Conservation (phyloP, 2,329 filamentous ascomycete species). For the Colletotrichum incanum region DNA sequence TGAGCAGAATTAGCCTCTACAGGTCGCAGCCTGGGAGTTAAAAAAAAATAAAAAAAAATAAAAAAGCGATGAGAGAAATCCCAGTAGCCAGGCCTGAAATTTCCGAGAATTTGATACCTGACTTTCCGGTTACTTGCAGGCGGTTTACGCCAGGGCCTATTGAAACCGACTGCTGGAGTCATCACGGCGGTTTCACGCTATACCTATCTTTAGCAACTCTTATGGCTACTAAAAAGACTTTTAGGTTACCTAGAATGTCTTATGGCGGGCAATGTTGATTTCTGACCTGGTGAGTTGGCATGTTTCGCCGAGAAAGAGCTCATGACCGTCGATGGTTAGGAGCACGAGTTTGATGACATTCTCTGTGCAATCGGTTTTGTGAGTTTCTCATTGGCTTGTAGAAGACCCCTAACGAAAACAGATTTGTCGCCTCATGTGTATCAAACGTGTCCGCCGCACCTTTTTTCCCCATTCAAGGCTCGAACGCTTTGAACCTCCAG, state of each 20-base stretch:
- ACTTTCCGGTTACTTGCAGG: constrained; percentile 14
- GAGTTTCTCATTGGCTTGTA: not conserved
- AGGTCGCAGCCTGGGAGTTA: not conserved
- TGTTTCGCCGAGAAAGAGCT: constrained; percentile 4
- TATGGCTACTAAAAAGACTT: not conserved
- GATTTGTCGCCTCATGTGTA: not conserved
- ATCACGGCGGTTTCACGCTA: too few relatives aligned
- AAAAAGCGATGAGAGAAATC: not conserved
- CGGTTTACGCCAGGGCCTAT: constrained; percentile 8
- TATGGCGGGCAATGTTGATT: constrained; percentile 10
- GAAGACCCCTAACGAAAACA: not conserved
- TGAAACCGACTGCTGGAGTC: not conserved
- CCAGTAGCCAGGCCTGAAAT: not conserved
- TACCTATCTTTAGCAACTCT: not conserved
- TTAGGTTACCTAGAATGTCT: constrained; percentile 17
- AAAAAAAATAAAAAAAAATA: too few relatives aligned
- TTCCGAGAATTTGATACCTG: constrained; percentile 5
- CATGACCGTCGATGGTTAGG: not conserved
- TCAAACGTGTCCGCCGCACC: not conserved
- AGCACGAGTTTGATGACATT: constrained; percentile 9
- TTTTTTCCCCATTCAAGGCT: not conserved
- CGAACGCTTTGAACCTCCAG: not conserved
- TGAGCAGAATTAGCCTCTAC: not conserved
- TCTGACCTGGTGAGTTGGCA: not conserved
- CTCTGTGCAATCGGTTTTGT: constrained; percentile 30